phyloP scores from a whole-genome alignment of 495 filamentous ascomycete genomes.

The Tuber calosporum region DNA sequence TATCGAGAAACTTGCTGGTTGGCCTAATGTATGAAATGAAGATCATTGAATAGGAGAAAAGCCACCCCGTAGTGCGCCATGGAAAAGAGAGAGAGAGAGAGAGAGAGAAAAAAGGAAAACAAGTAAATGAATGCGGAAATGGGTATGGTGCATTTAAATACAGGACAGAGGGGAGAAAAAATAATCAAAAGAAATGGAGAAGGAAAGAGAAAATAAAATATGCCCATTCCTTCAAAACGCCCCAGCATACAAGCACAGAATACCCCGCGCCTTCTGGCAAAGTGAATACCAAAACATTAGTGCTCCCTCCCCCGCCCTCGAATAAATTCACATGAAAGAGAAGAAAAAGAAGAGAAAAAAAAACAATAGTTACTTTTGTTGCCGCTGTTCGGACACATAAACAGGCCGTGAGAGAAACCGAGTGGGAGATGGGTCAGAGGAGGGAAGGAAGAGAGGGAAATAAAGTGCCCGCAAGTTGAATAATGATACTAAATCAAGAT shows the following conservation, averaged over 20 bases:
- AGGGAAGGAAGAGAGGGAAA: neutral
- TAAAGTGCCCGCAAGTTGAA: neutral
- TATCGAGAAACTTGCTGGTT: neutral
- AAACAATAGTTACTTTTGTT: neutral
- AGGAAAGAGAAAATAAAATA: neutral
- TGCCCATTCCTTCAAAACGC: neutral
- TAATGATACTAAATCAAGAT: neutral
- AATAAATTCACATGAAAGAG: neutral
- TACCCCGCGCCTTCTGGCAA: neutral
- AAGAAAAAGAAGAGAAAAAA: neutral
- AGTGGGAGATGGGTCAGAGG: neutral
- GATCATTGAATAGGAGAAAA: neutral
- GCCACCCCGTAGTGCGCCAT: neutral
- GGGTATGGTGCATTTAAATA: slow-evolving; percentile 2
- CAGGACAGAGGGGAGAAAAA: neutral
- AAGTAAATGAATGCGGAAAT: neutral
- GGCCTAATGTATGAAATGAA: neutral
- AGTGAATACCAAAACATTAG: neutral
- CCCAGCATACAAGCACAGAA: neutral
- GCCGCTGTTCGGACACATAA: neutral
- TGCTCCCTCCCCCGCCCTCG: neutral
- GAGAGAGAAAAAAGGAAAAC: neutral
- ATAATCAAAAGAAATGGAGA: neutral
- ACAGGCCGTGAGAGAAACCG: neutral
- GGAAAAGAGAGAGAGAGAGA: neutral